Evolutionary conservation across 306 rosid genomes (phyloP).

Genomic region (Prunus kanzakura): DNA sequence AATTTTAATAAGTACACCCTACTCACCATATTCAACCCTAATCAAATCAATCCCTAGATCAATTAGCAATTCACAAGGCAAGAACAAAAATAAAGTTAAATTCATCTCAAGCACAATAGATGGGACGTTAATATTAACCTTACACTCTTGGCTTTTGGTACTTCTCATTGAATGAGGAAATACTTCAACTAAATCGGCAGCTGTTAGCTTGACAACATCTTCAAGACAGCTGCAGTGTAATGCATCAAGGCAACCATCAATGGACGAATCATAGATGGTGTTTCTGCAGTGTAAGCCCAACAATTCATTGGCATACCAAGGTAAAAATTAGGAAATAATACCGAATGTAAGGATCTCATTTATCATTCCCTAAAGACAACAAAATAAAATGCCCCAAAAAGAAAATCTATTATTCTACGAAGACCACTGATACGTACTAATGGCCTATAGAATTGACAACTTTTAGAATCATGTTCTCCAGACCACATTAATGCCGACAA

Average conservation of each 20-base stretch:
- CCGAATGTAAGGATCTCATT: not conserved
- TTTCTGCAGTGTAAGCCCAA: slow-evolving; percentile 66
- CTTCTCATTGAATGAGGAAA: slow-evolving; percentile 58
- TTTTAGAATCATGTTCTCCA: not conserved
- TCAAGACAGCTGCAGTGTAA: slow-evolving; percentile 69
- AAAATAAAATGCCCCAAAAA: not conserved
- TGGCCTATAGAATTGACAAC: not conserved
- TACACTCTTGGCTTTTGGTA: slow-evolving; percentile 83
- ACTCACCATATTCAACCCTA: no score
- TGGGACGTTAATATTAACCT: slow-evolving; percentile 50
- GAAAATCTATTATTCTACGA: not conserved
- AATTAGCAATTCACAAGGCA: slow-evolving; percentile 22
- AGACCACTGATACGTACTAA: not conserved
- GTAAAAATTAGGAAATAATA: not conserved
- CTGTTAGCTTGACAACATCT: slow-evolving; percentile 67
- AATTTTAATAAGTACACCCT: no score
- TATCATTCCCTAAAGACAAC: not conserved
- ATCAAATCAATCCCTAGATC: slow-evolving; percentile 21
- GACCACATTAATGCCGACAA: not conserved
- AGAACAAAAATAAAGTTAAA: slow-evolving; percentile 22
- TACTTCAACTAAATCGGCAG: slow-evolving; percentile 59
- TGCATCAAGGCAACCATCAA: slow-evolving; percentile 76
- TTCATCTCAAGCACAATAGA: slow-evolving; percentile 21
- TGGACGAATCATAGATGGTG: slow-evolving; percentile 59
- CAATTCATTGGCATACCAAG: slow-evolving; percentile 16